Evolutionary conservation across 495 filamentous ascomycete genomes (phyloP).

Genomic region (Tuber microsphaerosporum): DNA sequence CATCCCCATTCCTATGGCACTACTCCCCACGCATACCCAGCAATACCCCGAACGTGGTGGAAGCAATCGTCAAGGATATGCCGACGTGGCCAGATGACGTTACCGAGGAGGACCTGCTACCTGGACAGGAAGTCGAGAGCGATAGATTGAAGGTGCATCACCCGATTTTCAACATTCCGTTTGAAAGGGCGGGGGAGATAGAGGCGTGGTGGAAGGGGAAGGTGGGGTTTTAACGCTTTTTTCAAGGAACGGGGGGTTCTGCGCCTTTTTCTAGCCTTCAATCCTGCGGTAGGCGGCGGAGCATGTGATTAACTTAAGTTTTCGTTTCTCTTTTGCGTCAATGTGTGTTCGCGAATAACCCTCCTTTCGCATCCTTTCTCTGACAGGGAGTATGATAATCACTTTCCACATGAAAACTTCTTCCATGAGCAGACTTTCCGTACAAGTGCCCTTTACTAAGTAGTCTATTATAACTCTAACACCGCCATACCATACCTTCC

Average conservation of each 20-base stretch:
- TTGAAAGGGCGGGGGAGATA: conserved; percentile 57
- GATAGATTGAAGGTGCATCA: conserved; percentile 57
- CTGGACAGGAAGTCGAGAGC: conserved; percentile 45
- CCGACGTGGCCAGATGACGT: conserved; percentile 33
- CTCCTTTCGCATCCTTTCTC: not conserved
- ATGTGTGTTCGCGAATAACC: not conserved
- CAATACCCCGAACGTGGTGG: conserved; percentile 13
- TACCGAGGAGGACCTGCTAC: conserved; percentile 5
- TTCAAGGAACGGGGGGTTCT: not conserved
- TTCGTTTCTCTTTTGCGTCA: not conserved
- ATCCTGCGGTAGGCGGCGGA: not conserved
- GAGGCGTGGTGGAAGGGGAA: conserved; percentile 45
- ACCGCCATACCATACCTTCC: not conserved
- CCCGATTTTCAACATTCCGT: conserved; percentile 79
- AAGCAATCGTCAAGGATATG: conserved; percentile 28
- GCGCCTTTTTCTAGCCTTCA: not conserved
- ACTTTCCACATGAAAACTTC: not conserved
- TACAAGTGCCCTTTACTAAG: not conserved
- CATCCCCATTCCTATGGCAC: conserved; percentile 61
- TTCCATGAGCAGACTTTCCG: not conserved
- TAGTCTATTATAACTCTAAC: not conserved
- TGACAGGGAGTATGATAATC: not conserved
- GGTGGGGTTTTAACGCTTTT: conserved; percentile 17
- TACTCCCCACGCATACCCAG: conserved; percentile 47
- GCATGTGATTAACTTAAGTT: not conserved